A percentile compares a stretch with the other conserved stretches of the same genome.
phyloP scores from a whole-genome alignment of 352 stramenopile species.

The Pythium dissotocum region DNA sequence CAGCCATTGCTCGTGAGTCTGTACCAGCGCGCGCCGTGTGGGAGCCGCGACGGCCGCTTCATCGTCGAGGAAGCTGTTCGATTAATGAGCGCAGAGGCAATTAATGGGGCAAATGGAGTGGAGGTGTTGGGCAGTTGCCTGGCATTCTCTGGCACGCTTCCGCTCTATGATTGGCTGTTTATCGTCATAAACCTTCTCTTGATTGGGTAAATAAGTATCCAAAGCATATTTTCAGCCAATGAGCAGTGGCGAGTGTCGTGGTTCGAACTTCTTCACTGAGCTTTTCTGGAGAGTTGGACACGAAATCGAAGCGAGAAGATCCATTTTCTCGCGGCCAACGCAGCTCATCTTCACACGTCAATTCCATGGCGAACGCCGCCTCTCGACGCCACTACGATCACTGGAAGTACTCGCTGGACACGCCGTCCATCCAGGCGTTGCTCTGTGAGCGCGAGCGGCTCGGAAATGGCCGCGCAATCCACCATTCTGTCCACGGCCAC shows the following conservation, averaged over 20 bases:
- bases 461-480: slow-evolving; percentile 47
- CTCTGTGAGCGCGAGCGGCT: slow-evolving; percentile 55
- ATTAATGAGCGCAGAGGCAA: neutral
- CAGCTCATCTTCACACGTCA: no score
- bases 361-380: neutral
- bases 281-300: slow-evolving; percentile 1
- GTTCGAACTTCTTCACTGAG: slow-evolving; percentile 17
- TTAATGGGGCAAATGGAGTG: no score
- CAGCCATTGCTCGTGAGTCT: slow-evolving; percentile 11
- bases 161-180: neutral
- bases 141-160: neutral
- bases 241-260: slow-evolving; percentile 4
- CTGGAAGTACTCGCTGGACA: slow-evolving; percentile 37
- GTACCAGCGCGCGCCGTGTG: slow-evolving; percentile 29
- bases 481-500: slow-evolving; percentile 56
- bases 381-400: slow-evolving; percentile 14
- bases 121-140: neutral
- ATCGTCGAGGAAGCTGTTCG: neutral
- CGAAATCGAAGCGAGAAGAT: neutral
- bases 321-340: neutral
- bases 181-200: neutral
- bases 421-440: slow-evolving; percentile 24
- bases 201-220: slow-evolving; percentile 13
- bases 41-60: slow-evolving; percentile 23
- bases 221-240: slow-evolving; percentile 10